Percentiles rank a stretch among this genome's conserved stretches.
Conservation (phyloP, 805 yeast genomes). For the Saccharomycopsis guyanensis region DNA sequence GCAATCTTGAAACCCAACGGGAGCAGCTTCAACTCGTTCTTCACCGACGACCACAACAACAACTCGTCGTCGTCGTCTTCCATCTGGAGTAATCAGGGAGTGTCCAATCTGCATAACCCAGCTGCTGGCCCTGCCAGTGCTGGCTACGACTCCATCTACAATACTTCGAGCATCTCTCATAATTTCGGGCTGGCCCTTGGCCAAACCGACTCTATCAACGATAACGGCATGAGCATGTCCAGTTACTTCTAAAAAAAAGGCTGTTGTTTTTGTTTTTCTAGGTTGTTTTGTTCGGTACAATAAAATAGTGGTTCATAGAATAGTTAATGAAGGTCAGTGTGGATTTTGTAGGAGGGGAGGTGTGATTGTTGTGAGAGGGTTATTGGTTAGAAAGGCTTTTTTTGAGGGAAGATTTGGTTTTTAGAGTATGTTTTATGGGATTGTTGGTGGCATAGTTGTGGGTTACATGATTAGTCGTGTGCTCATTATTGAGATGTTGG, state of each 20-base stretch:
- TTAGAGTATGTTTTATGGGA: too few relatives aligned
- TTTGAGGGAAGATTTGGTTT: too few relatives aligned
- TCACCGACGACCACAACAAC: neutral
- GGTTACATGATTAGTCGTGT: too few relatives aligned
- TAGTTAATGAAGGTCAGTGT: neutral
- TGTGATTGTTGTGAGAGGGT: too few relatives aligned
- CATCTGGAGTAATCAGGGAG: neutral
- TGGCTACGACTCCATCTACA: neutral
- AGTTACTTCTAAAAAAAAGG: constrained; percentile 7
- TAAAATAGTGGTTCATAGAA: neutral
- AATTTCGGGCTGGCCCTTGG: too few relatives aligned
- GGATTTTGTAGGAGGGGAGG: too few relatives aligned
- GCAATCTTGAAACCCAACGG: neutral
- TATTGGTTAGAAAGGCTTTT: too few relatives aligned
- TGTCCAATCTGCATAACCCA: neutral
- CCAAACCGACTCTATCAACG: neutral
- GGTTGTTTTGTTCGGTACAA: neutral
- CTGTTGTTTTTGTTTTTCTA: neutral
- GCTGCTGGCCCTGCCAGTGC: neutral
- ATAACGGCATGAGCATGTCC: constrained; percentile 10
- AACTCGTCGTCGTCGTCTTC: neutral
- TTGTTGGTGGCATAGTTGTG: too few relatives aligned
- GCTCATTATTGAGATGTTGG: too few relatives aligned
- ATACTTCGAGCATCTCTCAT: neutral
- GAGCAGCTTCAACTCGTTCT: constrained; percentile 1